These are phyloP conservation scores for Dimargaris cristalligena DNA, from an alignment of 192 early-diverging fungal genomes.

Conservation along the genomic window DNA sequence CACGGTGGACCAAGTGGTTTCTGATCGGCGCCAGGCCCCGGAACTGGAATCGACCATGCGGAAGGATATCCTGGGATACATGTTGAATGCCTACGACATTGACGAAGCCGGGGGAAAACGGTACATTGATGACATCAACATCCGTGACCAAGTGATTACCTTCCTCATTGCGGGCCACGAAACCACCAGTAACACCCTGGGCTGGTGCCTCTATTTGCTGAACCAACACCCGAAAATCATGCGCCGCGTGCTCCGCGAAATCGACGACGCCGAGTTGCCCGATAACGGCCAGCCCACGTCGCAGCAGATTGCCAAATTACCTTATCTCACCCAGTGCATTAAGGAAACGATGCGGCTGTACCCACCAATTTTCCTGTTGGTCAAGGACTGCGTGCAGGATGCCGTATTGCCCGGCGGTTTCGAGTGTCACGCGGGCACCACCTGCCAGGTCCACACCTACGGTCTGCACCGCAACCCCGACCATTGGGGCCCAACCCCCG, in stretches of 20 bases:
- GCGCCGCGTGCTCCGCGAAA: slow-evolving; percentile 26
- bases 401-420: slow-evolving; percentile 27
- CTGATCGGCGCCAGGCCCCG: slow-evolving; percentile 22
- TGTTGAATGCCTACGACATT: slow-evolving; percentile 31
- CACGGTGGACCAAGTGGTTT: slow-evolving; percentile 33
- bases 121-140: slow-evolving; percentile 23
- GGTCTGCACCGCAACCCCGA: slow-evolving; percentile 28
- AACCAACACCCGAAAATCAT: slow-evolving; percentile 25
- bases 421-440: slow-evolving; percentile 14
- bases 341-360: slow-evolving; percentile 40
- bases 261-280: slow-evolving; percentile 25
- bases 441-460: slow-evolving; percentile 15
- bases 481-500: slow-evolving; percentile 24
- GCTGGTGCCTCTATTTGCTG: slow-evolving; percentile 32
- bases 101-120: slow-evolving; percentile 16
- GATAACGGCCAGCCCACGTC: slow-evolving; percentile 13
- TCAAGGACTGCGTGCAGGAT: slow-evolving; percentile 26
- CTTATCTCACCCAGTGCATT: slow-evolving; percentile 30
- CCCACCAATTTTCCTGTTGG: slow-evolving; percentile 26
- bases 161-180: slow-evolving; percentile 44
- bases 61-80: slow-evolving; percentile 34
- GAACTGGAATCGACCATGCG: slow-evolving; percentile 13
- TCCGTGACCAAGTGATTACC: slow-evolving; percentile 44
- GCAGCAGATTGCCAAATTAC: slow-evolving; percentile 23
- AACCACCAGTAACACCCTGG: slow-evolving; percentile 34